Base-by-base conservation (phyloP, 2,329 filamentous ascomycete genomes). In the Fusarium continuum region DNA sequence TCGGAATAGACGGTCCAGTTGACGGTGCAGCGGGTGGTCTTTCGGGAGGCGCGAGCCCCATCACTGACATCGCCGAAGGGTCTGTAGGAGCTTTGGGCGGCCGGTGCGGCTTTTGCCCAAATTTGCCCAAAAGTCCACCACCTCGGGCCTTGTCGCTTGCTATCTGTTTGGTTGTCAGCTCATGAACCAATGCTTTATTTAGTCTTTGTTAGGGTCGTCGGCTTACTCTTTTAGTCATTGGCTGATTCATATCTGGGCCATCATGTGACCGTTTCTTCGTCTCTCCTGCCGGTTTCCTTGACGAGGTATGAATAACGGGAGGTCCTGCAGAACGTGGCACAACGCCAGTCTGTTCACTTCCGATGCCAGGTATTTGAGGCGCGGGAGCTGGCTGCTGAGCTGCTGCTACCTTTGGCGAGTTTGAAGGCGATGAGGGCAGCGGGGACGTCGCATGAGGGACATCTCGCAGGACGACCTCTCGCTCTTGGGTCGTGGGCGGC, bases 31-130 rank as follows among this genome's bases (percentile, higher is more conserved):
- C 69, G 4, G 77, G 76, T 38, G 78, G 77, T 31, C 80, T 74
- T 56, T 79, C 76, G 7, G 81, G 81, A 19, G 82, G 81, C 10
- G 71, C 75, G 61, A 85, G 71, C 7, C 82, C 82, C 39, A 85
- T 73, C 17, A 82, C 79, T 52, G 81, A 78, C 80, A 84, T 82
- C 16, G 82, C 83, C 3, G 82, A 82, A 3, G 82, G 82, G 49
- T 85, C 83, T 23, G 72, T 74, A n/a, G 76, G 75, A n/a, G 69
- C 65, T 51, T 72, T 72, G 5, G 67, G 56, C 8, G 67, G 67
- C 32, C 68, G 61, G 45, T 47, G 65, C 13, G 73, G 67, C 53
- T 69, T 77, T 46, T 71, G 68, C 17, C 72, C 72, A 58, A 78
- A 78, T 50, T 78, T 78, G 63, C 73, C 69, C 70, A 74, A 67